These are phyloP conservation scores for Creolimax fragrantissima DNA, from an alignment of 78 protist genomes.

Conservation along the genomic window DNA sequence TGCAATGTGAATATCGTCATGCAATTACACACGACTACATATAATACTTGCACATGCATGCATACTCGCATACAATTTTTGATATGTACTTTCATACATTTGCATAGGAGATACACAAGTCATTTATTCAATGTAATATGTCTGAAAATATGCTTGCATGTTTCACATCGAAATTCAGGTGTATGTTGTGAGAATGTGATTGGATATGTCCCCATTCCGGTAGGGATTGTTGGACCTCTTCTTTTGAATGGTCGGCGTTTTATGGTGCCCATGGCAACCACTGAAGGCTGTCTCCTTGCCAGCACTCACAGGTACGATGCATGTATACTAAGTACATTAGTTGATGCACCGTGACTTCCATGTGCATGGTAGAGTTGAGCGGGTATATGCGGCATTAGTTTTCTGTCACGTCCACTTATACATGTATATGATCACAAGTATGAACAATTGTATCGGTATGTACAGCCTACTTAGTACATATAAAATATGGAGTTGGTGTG, in stretches of 20 bases:
- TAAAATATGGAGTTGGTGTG: too few species aligned
- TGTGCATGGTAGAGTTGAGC: background rate
- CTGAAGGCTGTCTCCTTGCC: constrained; percentile 82
- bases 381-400: background rate
- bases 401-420: background rate
- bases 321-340: constrained; percentile 19
- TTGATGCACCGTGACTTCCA: background rate
- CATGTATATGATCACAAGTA: background rate
- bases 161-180: too few species aligned
- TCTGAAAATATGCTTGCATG: too few species aligned
- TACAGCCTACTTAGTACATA: too few species aligned
- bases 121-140: too few species aligned
- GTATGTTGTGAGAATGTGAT: constrained; percentile 80
- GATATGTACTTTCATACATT: too few species aligned
- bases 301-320: constrained; percentile 57
- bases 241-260: constrained; percentile 32
- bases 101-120: too few species aligned
- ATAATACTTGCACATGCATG: too few species aligned
- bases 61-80: too few species aligned
- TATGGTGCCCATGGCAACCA: constrained; percentile 80
- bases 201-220: constrained; percentile 75
- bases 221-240: constrained; percentile 76
- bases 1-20: too few species aligned
- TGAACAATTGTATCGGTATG: background rate
- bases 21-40: too few species aligned